Percentiles rank a stretch among this genome's conserved stretches.
Conservation (phyloP, 2,329 filamentous ascomycete genomes). For the Aspergillus viridinutans region DNA sequence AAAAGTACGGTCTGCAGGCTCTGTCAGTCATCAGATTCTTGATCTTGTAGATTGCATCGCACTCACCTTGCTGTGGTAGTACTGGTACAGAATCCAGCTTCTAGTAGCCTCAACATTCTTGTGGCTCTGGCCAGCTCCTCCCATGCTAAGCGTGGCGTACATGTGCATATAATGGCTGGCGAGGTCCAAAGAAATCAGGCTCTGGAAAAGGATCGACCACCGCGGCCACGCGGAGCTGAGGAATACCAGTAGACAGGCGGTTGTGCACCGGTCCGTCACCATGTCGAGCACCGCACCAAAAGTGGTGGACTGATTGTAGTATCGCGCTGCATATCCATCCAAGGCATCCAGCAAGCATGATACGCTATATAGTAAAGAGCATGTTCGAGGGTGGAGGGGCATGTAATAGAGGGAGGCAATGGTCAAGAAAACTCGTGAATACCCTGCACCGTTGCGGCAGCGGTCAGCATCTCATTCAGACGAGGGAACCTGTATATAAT, state of each 20-base stretch:
- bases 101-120: slow-evolving; percentile 88
- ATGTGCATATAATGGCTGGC: slow-evolving; percentile 99
- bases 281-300: slow-evolving; percentile 98
- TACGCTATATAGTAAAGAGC: slow-evolving; percentile 77
- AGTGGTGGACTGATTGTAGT: slow-evolving; percentile 83
- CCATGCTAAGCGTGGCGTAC: slow-evolving; percentile 91
- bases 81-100: slow-evolving; percentile 86
- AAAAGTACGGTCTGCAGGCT: slow-evolving; percentile 74
- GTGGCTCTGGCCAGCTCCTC: slow-evolving; percentile 73
- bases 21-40: background rate
- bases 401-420: slow-evolving; percentile 96
- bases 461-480: background rate
- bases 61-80: slow-evolving; percentile 93
- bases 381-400: slow-evolving; percentile 96
- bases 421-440: slow-evolving; percentile 73
- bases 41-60: background rate
- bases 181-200: slow-evolving; percentile 84
- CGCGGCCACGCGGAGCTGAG: slow-evolving; percentile 89
- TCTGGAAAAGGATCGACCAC: slow-evolving; percentile 92
- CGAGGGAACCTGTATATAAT: background rate
- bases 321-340: slow-evolving; percentile 86
- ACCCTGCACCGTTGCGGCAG: slow-evolving; percentile 50
- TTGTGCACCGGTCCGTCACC: slow-evolving; percentile 98
- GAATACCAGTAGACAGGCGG: slow-evolving; percentile 90
- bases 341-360: slow-evolving; percentile 94